phyloP scores from a whole-genome alignment of 805 yeast species.

The Metschnikowia matae region DNA sequence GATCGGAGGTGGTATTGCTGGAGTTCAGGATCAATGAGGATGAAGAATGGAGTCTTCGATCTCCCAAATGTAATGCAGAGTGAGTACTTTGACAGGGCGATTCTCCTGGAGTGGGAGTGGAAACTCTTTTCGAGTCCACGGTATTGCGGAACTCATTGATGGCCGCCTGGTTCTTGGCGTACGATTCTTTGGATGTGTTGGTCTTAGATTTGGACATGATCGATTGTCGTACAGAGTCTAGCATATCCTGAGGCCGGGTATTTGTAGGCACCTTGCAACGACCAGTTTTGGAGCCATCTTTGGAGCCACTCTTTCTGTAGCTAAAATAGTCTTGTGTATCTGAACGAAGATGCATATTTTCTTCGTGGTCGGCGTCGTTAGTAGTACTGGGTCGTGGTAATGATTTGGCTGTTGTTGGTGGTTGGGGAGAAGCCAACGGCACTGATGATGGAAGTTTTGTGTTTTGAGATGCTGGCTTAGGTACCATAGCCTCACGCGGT shows the following conservation, averaged over 20 bases:
- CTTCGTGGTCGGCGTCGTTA: not conserved
- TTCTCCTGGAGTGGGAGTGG: constrained; percentile 11
- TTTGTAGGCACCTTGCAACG: constrained; percentile 5
- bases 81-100: not conserved
- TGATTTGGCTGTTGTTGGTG: not conserved
- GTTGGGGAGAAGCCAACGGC: not conserved
- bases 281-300: constrained; percentile 7
- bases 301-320: constrained; percentile 1
- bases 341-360: not conserved
- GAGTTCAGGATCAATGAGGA: not conserved
- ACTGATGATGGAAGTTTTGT: not conserved
- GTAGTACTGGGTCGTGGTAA: not conserved
- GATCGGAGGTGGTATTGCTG: not conserved
- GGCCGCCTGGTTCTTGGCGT: constrained; percentile 20
- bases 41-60: not conserved
- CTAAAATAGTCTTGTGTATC: constrained; percentile 9
- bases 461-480: not conserved
- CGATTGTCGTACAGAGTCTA: constrained; percentile 26
- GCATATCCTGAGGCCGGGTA: constrained; percentile 28
- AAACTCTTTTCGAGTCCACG: constrained; percentile 32
- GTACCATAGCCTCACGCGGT: not conserved
- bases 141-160: constrained; percentile 34
- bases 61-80: not conserved
- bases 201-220: constrained; percentile 27
- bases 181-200: constrained; percentile 16